phyloP scores from a whole-genome alignment of 352 stramenopile genomes.

The Globisporangium perplexum region DNA sequence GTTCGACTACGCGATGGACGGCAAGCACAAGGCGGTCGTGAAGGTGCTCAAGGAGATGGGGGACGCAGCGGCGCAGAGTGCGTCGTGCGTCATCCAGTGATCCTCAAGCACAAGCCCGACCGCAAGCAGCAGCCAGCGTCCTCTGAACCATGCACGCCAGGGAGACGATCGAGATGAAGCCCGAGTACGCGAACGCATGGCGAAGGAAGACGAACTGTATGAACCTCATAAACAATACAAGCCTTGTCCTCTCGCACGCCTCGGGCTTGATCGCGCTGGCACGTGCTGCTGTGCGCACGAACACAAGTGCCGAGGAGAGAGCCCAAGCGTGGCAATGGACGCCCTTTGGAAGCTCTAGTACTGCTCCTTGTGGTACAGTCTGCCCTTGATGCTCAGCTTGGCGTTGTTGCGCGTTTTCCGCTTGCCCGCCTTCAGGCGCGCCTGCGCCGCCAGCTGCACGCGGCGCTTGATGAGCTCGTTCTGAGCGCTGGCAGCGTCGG shows the following conservation, averaged over 20 bases:
- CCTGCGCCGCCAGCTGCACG: conserved; percentile 64
- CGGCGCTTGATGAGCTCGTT: conserved; percentile 78
- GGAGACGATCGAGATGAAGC: background rate
- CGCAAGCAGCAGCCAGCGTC: conserved; percentile 1
- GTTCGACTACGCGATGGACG: conserved; percentile 90
- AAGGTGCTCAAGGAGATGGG: conserved; percentile 93
- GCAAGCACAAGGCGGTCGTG: conserved; percentile 89
- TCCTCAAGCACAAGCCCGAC: background rate
- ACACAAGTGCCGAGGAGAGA: background rate
- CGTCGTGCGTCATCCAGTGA: conserved; percentile 84
- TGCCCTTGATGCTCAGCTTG: conserved; percentile 86
- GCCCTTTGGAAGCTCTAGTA: conserved; percentile 35
- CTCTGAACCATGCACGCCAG: background rate
- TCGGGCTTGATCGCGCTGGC: background rate
- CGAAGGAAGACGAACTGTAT: conserved; percentile 12
- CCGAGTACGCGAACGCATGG: background rate
- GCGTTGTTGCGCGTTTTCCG: conserved; percentile 67
- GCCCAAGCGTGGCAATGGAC: background rate
- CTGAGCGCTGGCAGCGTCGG: conserved; percentile 41
- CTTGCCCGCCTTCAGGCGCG: conserved; percentile 49
- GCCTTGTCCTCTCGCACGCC: conserved; percentile 3
- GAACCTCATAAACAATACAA: conserved; percentile 33
- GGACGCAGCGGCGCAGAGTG: conserved; percentile 80
- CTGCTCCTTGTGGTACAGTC: conserved; percentile 75
- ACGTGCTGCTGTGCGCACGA: background rate